These are phyloP conservation scores for Hyaloscypha variabilis DNA, from an alignment of 495 filamentous ascomycete species.

Conservation along the genomic window DNA sequence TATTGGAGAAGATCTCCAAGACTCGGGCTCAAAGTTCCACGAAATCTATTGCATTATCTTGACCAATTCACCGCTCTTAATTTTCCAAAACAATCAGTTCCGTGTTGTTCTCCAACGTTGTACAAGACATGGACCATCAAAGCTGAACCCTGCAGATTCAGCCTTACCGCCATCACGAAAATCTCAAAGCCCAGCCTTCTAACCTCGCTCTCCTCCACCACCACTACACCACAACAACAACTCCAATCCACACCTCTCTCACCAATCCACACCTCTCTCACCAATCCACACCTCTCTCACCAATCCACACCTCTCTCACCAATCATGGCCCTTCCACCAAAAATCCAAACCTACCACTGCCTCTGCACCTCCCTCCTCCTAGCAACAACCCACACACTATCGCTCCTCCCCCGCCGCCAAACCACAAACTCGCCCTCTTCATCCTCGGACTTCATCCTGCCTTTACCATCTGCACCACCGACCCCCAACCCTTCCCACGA, in stretches of 20 bases:
- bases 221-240: neutral
- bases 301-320: too few species aligned
- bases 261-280: too few species aligned
- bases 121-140: neutral
- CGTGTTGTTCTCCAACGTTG: neutral
- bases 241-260: too few species aligned
- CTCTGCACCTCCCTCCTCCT: conserved; percentile 73
- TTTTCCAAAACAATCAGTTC: neutral
- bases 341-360: conserved; percentile 65
- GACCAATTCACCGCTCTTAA: neutral
- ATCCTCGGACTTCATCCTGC: conserved; percentile 36
- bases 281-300: too few species aligned
- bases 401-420: conserved; percentile 56
- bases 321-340: conserved; percentile 22
- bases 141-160: neutral
- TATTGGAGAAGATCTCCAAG: neutral
- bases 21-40: neutral
- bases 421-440: conserved; percentile 28
- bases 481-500: neutral
- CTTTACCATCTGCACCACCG: conserved; percentile 34
- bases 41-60: neutral
- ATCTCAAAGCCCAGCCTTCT: neutral
- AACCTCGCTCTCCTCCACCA: neutral
- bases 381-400: conserved; percentile 60
- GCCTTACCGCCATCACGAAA: neutral